Evolutionary conservation across 2,329 filamentous ascomycete species (phyloP), one percentile per base, ranked within the genome.

Genomic region (Calonectria pauciramosa): DNA sequence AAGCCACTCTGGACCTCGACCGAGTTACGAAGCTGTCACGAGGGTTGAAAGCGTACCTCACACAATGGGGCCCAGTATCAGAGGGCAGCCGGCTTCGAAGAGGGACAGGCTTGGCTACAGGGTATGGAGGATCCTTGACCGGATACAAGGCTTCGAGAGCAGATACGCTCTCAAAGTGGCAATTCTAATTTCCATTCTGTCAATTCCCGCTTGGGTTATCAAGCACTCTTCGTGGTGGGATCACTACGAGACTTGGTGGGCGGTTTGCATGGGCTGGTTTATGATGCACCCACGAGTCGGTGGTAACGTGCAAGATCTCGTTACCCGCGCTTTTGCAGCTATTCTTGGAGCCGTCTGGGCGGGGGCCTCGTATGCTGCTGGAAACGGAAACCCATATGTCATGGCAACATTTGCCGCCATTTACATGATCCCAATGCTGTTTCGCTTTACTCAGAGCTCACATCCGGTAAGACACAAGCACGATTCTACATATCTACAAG

Each of bases 351-450:
- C 90, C 26, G 79, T 88, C 1, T 92, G 90, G 90, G 89, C 87
- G 8, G 90, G 87, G 11, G 80, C 90, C 49, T 86, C 89, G 0
- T 90, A 88, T 78, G 87, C 86, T 9, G 89, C 88, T 16, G 87
- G 86, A 4, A 77, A 87, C 52, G 90, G 90, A 9, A 91, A 88
- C 77, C 89, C 89, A 0, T 91, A 88, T 77, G 86, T 91, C 2
- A 87, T 91, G 82, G 89, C 88, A 5, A 87, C 86, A 0, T 91
- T 92, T 81, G 88, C 90, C 18, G 84, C 86, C 4, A 84, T 91
- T 8, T 92, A 88, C 77, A 91, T 92, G 89, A 78, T 90, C n/a
- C 91, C 90, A 0, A 91, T 91, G 90, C 83, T 91, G 14, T 90
- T 91, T 74, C 86, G 90, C 34, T 91, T 87, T 73, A 89, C 89